A percentile compares a stretch with the other conserved stretches of the same genome.
These are phyloP conservation scores for Fusarium papillatum DNA, from an alignment of 2,329 filamentous ascomycete species.

Conservation along the genomic window DNA sequence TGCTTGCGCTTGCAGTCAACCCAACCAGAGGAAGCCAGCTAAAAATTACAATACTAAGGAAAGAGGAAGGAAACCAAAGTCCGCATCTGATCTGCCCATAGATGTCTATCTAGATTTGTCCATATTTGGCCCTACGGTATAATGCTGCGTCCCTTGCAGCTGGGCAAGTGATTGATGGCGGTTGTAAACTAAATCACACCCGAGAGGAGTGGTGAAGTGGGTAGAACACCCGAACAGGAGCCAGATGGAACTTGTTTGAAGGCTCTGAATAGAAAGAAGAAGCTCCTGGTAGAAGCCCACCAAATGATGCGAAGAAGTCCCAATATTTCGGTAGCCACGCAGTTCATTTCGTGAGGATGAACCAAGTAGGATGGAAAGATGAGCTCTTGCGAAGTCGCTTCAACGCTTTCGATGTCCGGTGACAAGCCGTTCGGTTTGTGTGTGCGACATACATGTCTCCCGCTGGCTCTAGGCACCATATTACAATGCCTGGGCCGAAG, in stretches of 20 bases:
- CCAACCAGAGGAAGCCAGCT: not conserved
- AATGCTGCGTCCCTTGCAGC: not conserved
- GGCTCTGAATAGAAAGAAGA: not conserved
- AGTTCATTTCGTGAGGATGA: not conserved
- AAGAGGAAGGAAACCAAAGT: not conserved
- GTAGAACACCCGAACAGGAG: not conserved
- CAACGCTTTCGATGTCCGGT: not conserved
- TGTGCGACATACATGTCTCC: not conserved
- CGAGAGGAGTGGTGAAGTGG: not conserved
- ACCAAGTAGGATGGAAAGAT: not conserved
- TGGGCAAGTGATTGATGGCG: not conserved
- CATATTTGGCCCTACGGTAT: no score
- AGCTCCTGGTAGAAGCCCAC: not conserved
- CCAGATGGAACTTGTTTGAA: not conserved
- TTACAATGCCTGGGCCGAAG: not conserved
- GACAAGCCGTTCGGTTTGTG: not conserved
- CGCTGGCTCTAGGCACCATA: not conserved
- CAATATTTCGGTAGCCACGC: not conserved
- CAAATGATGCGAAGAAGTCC: not conserved
- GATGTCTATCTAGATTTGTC: not conserved
- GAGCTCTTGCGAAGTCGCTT: not conserved
- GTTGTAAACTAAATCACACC: not conserved
- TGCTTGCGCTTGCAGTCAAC: not conserved
- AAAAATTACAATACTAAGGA: not conserved
- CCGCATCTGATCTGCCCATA: not conserved